Percentiles rank a stretch among this genome's conserved stretches.
Evolutionary conservation across 2,329 filamentous ascomycete genomes (phyloP).

Genomic region (Colletotrichum sp.): DNA sequence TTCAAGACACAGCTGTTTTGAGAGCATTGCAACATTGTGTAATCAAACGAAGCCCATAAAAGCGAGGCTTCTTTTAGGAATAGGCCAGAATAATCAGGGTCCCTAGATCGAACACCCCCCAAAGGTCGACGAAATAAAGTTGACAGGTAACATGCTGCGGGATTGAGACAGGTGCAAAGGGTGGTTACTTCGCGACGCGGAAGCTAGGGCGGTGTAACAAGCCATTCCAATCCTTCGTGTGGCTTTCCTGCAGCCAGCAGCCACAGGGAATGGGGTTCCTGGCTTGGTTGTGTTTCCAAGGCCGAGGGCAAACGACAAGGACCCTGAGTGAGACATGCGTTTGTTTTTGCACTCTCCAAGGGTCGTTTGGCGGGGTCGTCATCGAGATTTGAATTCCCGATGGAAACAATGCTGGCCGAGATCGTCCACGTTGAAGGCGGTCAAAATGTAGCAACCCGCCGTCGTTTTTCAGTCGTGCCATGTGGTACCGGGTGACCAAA

Average conservation of each 20-base stretch:
- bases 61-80: not conserved
- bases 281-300: not conserved
- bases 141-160: conserved; percentile 4
- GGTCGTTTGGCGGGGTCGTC: not conserved
- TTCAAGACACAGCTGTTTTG: not conserved
- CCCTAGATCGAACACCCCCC: not conserved
- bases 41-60: not conserved
- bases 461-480: conserved; percentile 4
- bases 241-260: not conserved
- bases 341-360: not conserved
- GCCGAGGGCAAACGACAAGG: not conserved
- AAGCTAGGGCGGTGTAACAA: conserved; percentile 17
- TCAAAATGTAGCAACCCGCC: not conserved
- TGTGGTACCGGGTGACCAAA: conserved; percentile 1
- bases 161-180: not conserved
- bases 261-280: not conserved
- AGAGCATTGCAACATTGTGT: not conserved
- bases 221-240: not conserved
- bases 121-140: conserved; percentile 9
- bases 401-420: not conserved
- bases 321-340: conserved; percentile 6
- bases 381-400: conserved; percentile 6
- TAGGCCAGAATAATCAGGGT: not conserved
- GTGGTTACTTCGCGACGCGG: conserved; percentile 7
- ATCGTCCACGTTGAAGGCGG: not conserved